phyloP scores from a whole-genome alignment of 1,284 basidiomycete genomes.

The Sporisorium reilianum region DNA sequence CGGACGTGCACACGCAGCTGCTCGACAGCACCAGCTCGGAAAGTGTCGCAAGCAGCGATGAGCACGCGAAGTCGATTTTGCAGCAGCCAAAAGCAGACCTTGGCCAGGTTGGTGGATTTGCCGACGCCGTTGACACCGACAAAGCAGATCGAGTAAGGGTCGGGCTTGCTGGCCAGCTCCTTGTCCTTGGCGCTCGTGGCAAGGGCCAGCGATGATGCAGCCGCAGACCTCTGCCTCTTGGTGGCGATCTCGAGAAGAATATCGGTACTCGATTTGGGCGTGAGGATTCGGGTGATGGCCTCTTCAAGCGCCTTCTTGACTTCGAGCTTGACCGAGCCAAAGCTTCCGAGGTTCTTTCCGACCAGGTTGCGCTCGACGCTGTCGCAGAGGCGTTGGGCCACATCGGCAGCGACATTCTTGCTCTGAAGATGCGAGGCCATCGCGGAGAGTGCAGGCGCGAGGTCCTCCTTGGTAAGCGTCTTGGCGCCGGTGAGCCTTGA shows the following conservation, averaged over 20 bases:
- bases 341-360: slow-evolving; percentile 75
- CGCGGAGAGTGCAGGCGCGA: slow-evolving; percentile 86
- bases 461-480: slow-evolving; percentile 82
- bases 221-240: slow-evolving; percentile 68
- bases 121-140: slow-evolving; percentile 99
- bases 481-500: slow-evolving; percentile 78
- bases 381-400: slow-evolving; percentile 93
- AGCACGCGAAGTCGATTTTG: slow-evolving; percentile 93
- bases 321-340: slow-evolving; percentile 78
- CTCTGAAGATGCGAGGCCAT: slow-evolving; percentile 99
- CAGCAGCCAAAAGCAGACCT: slow-evolving; percentile 98
- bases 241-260: slow-evolving; percentile 79
- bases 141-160: slow-evolving; percentile 93
- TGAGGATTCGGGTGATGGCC: slow-evolving; percentile 91
- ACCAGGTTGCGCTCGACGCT: slow-evolving; percentile 88
- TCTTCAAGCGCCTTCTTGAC: slow-evolving; percentile 86
- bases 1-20: slow-evolving; percentile 96
- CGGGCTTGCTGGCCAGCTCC: slow-evolving; percentile 73
- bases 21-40: slow-evolving; percentile 97
- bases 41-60: slow-evolving; percentile 98
- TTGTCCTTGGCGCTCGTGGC: slow-evolving; percentile 67
- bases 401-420: slow-evolving; percentile 97
- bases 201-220: slow-evolving; percentile 48
- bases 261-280: slow-evolving; percentile 96
- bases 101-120: slow-evolving; percentile 97